Evolutionary conservation across 163 green algal species (phyloP), one percentile per base, ranked within the genome.

Genomic region (Scenedesmus sp.): DNA sequence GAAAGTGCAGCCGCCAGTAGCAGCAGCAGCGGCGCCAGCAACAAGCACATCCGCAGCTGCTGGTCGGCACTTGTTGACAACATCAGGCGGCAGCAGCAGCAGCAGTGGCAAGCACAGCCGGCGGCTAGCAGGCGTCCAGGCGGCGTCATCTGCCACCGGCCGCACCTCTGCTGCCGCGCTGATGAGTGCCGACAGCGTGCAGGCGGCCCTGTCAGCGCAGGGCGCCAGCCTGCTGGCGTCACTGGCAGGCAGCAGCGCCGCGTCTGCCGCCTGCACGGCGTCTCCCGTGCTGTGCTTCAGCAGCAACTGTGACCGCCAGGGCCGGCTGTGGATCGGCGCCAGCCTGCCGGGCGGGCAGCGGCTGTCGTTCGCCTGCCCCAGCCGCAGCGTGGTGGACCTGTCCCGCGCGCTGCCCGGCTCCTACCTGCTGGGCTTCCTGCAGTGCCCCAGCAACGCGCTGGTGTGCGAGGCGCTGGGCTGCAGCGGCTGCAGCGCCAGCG

Each of bases 361-460:
- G 52, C 6, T 57, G 55, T 66, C 18, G 57, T 88, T 86, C 46
- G 57, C 60, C 5, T 86, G 76, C 26, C 59, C 88, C 3, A 55
- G 56, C 70, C 62, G 88, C 16, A 23, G 64, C 12, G 67, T 52
- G 1, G 74, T 91, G 6, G 60, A 91, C 67, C 77, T 91, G 46
- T 74, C 76, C 1, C 52, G 54, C 0, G 26, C 23, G 54, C 10
- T 82, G 26, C 77, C 88, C 4, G 88, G 88, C 13, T n/a, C 13
- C 6, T 91, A 88, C 56, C 6, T 79, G 18, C 23, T 60, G 26
- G 88, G 88, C 13, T 54, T 46, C 26, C 57, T 91, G 77, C 77
- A 83, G 88, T 91, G 88, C 64, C 88, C 88, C 20, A 79, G 60
- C 77, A 91, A 91, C 83, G 88, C 88, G n/a, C 77, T 86, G 59